A percentile compares a stretch with the other conserved stretches of the same genome.
Evolutionary conservation across 169 alveolate genomes (phyloP).

Genomic region (Plasmodium berghei): DNA sequence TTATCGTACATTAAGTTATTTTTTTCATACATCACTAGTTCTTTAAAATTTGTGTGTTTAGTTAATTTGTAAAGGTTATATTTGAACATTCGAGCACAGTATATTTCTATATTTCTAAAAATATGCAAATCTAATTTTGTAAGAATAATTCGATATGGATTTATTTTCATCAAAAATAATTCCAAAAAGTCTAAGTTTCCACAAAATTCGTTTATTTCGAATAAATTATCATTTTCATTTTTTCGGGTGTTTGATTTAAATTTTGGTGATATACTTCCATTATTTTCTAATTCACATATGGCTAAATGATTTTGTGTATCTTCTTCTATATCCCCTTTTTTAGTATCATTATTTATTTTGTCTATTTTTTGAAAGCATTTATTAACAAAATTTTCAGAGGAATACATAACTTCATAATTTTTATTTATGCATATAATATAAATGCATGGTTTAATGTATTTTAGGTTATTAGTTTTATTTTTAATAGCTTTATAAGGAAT

Average conservation of each 20-base stretch:
- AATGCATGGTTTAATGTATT: constrained; percentile 52
- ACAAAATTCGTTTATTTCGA: constrained; percentile 73
- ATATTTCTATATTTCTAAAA: constrained; percentile 65
- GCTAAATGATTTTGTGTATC: constrained; percentile 4
- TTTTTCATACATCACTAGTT: constrained; percentile 55
- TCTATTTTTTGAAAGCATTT: constrained; percentile 38
- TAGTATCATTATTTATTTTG: constrained; percentile 11
- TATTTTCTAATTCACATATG: background rate
- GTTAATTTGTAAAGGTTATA: constrained; percentile 20
- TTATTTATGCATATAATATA: constrained; percentile 70
- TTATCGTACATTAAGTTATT: constrained; percentile 40
- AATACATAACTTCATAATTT: constrained; percentile 34
- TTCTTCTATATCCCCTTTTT: background rate
- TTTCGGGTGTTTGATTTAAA: background rate
- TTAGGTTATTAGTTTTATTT: constrained; percentile 34
- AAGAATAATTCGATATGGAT: constrained; percentile 63
- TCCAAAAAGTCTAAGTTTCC: constrained; percentile 71
- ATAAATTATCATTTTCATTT: constrained; percentile 14
- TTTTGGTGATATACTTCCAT: background rate
- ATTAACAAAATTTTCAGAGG: constrained; percentile 33
- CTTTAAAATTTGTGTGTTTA: constrained; percentile 12
- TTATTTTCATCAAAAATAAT: constrained; percentile 36
- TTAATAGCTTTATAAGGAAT: constrained; percentile 33
- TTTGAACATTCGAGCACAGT: constrained; percentile 58
- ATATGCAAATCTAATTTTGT: constrained; percentile 46